Conservation (phyloP, 129 eudicot species). For the Gnaphalium uliginosum region DNA sequence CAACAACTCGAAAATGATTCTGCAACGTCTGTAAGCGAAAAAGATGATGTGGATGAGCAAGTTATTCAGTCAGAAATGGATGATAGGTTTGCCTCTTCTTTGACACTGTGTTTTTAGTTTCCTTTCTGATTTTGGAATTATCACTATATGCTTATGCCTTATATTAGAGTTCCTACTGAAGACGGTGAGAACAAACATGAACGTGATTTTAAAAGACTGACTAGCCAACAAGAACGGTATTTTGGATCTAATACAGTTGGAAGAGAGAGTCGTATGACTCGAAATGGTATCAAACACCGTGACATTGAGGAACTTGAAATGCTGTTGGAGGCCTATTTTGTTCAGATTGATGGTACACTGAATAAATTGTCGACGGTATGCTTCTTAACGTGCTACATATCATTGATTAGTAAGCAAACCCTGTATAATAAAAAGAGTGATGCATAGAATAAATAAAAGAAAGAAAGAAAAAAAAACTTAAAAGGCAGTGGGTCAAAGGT, state of each 20-base stretch:
- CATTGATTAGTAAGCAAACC: not conserved
- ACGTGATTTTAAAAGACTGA: conserved; percentile 31
- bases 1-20: conserved; percentile 58
- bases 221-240: conserved; percentile 42
- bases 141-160: not conserved
- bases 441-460: too few relatives aligned
- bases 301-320: conserved; percentile 91
- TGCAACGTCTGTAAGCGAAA: conserved; percentile 48
- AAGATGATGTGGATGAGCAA: conserved; percentile 57
- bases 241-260: conserved; percentile 44
- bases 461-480: not conserved
- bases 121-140: not conserved
- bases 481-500: not conserved
- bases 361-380: conserved; percentile 81
- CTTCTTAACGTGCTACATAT: not conserved
- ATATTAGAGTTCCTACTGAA: conserved; percentile 47
- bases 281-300: conserved; percentile 59
- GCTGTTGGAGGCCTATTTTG: conserved; percentile 89
- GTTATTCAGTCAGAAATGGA: conserved; percentile 41
- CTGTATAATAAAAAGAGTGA: too few relatives aligned
- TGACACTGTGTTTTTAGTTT: not conserved
- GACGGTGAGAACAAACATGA: conserved; percentile 43
- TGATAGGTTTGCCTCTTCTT: conserved; percentile 41
- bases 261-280: conserved; percentile 59
- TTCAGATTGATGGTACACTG: conserved; percentile 81